A percentile compares a stretch with the other conserved stretches of the same genome.
Conservation (phyloP, 805 yeast species). For the Tetrapisispora arboricola region DNA sequence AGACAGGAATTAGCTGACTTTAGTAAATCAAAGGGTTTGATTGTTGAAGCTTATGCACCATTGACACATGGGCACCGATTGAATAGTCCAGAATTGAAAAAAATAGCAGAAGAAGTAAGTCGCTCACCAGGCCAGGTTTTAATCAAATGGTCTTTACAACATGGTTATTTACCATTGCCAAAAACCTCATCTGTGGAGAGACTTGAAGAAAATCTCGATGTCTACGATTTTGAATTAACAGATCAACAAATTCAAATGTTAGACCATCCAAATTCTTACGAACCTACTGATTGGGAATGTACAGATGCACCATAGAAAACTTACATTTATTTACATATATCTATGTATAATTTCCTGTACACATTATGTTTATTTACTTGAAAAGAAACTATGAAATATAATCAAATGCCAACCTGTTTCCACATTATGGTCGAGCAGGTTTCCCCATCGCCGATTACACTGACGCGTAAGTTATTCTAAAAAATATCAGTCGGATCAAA, state of each 20-base stretch:
- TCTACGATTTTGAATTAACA: slow-evolving; percentile 39
- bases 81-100: slow-evolving; percentile 41
- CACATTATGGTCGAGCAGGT: too few species aligned
- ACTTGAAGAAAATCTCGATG: slow-evolving; percentile 44
- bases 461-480: too few species aligned
- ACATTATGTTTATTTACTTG: too few species aligned
- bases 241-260: slow-evolving; percentile 33
- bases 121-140: slow-evolving; percentile 52
- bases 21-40: slow-evolving; percentile 44
- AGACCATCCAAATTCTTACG: slow-evolving; percentile 47
- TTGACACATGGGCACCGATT: slow-evolving; percentile 53
- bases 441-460: too few species aligned
- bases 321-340: too few species aligned
- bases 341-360: too few species aligned
- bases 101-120: slow-evolving; percentile 40
- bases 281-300: slow-evolving; percentile 72
- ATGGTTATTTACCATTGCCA: slow-evolving; percentile 63
- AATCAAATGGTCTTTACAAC: slow-evolving; percentile 62
- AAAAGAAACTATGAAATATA: too few species aligned
- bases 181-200: slow-evolving; percentile 49
- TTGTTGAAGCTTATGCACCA: slow-evolving; percentile 73
- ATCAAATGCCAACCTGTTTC: too few species aligned
- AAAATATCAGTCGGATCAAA: too few species aligned
- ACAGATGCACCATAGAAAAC: slow-evolving; percentile 50
- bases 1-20: slow-evolving; percentile 51